Conservation (phyloP, 371 early-diverging fungal genomes). For the Mortierella sp. region DNA sequence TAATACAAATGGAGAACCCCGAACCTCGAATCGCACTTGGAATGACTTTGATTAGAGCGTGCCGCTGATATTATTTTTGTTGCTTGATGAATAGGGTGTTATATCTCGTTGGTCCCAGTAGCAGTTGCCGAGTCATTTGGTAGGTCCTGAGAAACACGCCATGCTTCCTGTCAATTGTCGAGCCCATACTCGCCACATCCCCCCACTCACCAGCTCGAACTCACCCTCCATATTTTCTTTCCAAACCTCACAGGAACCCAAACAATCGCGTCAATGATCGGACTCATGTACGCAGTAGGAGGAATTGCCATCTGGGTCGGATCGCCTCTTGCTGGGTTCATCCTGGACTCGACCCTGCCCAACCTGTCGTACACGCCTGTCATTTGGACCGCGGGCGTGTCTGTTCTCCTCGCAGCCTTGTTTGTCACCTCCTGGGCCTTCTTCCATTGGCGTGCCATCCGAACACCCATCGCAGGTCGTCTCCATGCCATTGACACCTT, state of each 20-base stretch:
- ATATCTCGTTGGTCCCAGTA: constrained; percentile 45
- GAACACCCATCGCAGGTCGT: constrained; percentile 9
- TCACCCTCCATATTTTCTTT: not conserved
- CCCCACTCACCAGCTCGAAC: not conserved
- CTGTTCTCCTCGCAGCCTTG: constrained; percentile 56
- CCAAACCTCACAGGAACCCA: constrained; percentile 25
- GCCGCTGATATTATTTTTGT: not conserved
- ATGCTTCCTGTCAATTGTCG: not conserved
- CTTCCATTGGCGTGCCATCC: constrained; percentile 33
- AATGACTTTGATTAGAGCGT: not conserved
- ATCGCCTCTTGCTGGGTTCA: constrained; percentile 58
- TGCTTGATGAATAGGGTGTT: constrained; percentile 21
- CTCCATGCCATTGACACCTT: not conserved
- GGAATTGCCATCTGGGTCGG: constrained; percentile 48
- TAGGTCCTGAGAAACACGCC: not conserved
- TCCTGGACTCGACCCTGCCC: constrained; percentile 55
- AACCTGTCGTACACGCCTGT: constrained; percentile 61
- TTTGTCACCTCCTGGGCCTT: constrained; percentile 42
- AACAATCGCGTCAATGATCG: constrained; percentile 46
- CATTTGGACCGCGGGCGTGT: constrained; percentile 64
- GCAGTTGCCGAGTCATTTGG: constrained; percentile 50
- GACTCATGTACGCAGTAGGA: constrained; percentile 43
- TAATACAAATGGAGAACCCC: too few species aligned
- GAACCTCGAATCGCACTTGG: not conserved
- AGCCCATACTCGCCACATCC: not conserved